phyloP scores from a whole-genome alignment of 163 green algal genomes.

The Chlamydomonas reinhardtii region DNA sequence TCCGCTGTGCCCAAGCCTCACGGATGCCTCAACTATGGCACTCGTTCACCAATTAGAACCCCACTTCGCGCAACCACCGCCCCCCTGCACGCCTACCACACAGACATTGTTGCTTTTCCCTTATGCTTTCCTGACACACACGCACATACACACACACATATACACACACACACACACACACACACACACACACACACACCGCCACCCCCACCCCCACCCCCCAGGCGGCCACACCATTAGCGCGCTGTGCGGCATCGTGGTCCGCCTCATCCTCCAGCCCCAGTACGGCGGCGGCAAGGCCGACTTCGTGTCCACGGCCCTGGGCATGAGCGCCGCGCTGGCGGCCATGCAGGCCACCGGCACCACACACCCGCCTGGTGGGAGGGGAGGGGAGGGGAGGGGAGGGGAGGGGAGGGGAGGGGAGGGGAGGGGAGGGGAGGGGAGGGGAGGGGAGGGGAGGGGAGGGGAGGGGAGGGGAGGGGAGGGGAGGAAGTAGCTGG shows the following conservation, averaged over 20 bases:
- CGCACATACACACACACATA: no score
- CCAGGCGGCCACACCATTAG: conserved; percentile 67
- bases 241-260: conserved; percentile 62
- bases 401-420: background rate
- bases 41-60: no score
- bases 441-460: background rate
- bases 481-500: no score
- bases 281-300: conserved; percentile 46
- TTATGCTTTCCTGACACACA: no score
- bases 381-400: background rate
- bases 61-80: no score
- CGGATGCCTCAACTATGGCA: no score
- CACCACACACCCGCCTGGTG: conserved; percentile 71
- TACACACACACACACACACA: no score
- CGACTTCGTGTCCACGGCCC: conserved; percentile 63
- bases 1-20: no score
- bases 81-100: no score
- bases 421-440: background rate
- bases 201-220: background rate
- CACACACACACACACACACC: no score
- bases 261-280: conserved; percentile 49
- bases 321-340: conserved; percentile 70
- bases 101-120: no score
- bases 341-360: conserved; percentile 67
- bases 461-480: no score